Base-by-base conservation (phyloP, 805 yeast genomes). In the Scheffersomyces stipitis region DNA sequence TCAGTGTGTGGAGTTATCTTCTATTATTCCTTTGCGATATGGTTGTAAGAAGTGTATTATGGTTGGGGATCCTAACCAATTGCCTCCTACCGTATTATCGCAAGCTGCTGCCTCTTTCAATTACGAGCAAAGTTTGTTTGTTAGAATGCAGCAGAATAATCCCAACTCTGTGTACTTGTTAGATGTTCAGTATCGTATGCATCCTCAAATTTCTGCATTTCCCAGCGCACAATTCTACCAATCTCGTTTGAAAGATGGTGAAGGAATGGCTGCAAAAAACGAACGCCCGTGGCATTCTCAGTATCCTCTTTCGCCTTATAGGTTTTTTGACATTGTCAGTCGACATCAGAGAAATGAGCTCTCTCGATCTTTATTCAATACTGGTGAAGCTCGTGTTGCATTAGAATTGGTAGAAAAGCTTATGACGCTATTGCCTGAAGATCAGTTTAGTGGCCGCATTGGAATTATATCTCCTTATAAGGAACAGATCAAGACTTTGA, bases 51-150 rank as follows among this genome's bases (percentile, higher is more conserved):
- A 81, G 37, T 91, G 98, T 65, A 83, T 93, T 33, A 85, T 93
- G 95, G 99, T 93, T 31, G 99, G 99, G 58, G 99, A 93, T 66
- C 98, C 98, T 2, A 90, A 93, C 57, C 99, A 93, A 64, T 73
- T 93, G 44, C 99, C 99, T 0, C 99, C 99, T 0, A 91, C 99
- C 0, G 98, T 91, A 8, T 64, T 93, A 14, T 91, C 97, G 0
- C 89, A 85, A 49, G 83, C 80, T 10, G 98, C 99, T 1, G 83
- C 95, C 1, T 69, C 77, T 4, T 76, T 71, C 49, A 78, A 79
- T 29, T 93, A 93, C 54, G 96, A 91, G 45, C 96, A 91, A 60
- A 85, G 95, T 55, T 69, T 93, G 53, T 93, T 93, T 60, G 98
- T 91, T 28, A 75, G 99, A 44, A 90, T 91, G 95, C 95, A 86